Base-by-base conservation (phyloP, 2,329 filamentous ascomycete genomes). In the Aspergillus clavatus region DNA sequence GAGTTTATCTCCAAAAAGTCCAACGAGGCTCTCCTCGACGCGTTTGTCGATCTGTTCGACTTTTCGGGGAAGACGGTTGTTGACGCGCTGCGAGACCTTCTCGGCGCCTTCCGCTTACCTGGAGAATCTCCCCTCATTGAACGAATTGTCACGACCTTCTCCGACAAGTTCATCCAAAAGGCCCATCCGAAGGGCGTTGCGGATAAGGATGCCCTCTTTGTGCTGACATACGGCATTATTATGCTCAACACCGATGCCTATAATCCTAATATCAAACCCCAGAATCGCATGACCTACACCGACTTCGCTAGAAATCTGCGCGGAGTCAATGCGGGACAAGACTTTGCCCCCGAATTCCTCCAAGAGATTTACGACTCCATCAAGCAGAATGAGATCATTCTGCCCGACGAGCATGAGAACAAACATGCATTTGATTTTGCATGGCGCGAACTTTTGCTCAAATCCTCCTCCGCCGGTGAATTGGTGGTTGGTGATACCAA, bases 171-270 rank as follows among this genome's bases (percentile, higher is more conserved):
- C 65, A 86, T 85, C 64, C 72, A 78, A 7, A 81, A 80, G 47
- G 81, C 79, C 5, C 78, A 81, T 21, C 84, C 87, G 0, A 80
- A 86, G 43, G 86, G 83, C 18, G 83, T 97, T 51, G 86, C 83
- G 5, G 84, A 95, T 60, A 86, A 87, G 57, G 93, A 98, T 65
- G 83, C 89, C 6, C 83, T 93, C 18, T 98, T 87, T 60, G 82
- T 98, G 38, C 74, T 98, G 41, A 91, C 87, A 0, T 98, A 98
- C 63, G 93, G 90, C 28, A 94, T 96, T 59, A 95, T 98, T 66
- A 89, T 98, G 81, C 74, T 98, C 45, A 98, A 98, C 62, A 96
- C 91, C 1, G 93, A 98, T 62, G 86, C 94, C 59, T 93, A 97
- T 67, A 98, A 95, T 60, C 90, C 89, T 0, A 97, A 96, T 56